Evolutionary conservation across 441 rosid genomes (phyloP).

Genomic region (Heliophila coronopifolia): DNA sequence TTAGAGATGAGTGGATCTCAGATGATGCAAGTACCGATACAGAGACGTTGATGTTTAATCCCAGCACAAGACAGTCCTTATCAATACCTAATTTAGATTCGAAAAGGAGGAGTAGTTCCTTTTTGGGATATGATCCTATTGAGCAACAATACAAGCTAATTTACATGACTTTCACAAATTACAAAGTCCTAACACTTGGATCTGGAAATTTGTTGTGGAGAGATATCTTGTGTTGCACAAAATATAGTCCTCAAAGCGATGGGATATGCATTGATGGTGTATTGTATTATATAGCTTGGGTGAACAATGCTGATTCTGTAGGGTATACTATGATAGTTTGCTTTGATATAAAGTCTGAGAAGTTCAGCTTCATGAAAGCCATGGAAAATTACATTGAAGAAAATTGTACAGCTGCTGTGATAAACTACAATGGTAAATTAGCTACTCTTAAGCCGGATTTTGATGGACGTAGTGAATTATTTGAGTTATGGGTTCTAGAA

Average conservation of each 20-base stretch:
- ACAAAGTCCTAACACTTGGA: no score
- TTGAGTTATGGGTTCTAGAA: no score
- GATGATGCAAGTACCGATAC: no score
- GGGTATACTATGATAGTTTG: neutral
- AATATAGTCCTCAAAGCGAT: neutral
- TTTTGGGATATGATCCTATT: neutral
- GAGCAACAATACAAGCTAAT: neutral
- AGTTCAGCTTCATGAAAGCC: neutral
- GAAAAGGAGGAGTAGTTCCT: neutral
- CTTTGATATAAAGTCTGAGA: neutral
- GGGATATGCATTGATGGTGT: neutral
- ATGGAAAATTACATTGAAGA: no score
- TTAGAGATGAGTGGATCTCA: no score
- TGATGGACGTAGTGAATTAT: no score
- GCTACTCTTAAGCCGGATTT: no score
- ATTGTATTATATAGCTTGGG: neutral
- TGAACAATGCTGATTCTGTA: neutral
- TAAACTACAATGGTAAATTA: neutral
- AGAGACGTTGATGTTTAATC: neutral
- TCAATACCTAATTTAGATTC: neutral
- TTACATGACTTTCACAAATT: no score
- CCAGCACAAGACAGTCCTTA: neutral
- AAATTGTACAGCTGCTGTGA: no score
- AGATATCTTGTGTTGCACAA: no score
- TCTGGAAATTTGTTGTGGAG: neutral